A percentile compares a stretch with the other conserved stretches of the same genome.
These are phyloP conservation scores for Venustampulla echinocandica DNA, from an alignment of 495 filamentous ascomycete genomes.

Conservation along the genomic window DNA sequence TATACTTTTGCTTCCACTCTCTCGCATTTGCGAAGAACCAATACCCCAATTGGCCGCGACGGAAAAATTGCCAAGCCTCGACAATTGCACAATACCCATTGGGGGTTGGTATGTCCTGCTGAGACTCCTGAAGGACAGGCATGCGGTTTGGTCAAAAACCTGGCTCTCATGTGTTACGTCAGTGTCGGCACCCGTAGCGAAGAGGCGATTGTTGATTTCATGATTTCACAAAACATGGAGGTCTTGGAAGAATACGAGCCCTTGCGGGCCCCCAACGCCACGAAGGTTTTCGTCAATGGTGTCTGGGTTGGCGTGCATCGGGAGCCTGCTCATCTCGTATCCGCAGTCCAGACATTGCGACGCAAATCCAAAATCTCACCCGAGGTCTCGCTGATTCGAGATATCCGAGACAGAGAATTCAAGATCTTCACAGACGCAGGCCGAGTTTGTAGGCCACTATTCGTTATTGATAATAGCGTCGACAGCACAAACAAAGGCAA, in stretches of 20 bases:
- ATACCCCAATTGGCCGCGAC: constrained; percentile 94
- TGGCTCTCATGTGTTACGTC: constrained; percentile 96
- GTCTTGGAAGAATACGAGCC: constrained; percentile 94
- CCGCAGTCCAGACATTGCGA: constrained; percentile 66
- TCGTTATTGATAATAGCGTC: constrained; percentile 73
- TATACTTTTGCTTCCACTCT: constrained; percentile 95
- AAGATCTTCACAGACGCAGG: constrained; percentile 98
- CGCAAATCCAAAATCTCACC: constrained; percentile 64
- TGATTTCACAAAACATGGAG: constrained; percentile 91
- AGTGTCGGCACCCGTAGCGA: constrained; percentile 85
- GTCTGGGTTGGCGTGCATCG: constrained; percentile 92
- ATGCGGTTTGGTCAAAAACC: constrained; percentile 96
- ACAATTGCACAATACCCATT: constrained; percentile 97
- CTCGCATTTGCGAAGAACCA: constrained; percentile 92
- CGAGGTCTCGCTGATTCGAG: constrained; percentile 87
- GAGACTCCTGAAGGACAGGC: constrained; percentile 98
- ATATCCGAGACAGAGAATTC: constrained; percentile 95
- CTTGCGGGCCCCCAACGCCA: constrained; percentile 76
- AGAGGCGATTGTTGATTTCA: constrained; percentile 88
- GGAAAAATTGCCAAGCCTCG: constrained; percentile 97
- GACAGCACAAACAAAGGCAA: constrained; percentile 62
- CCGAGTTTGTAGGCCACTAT: constrained; percentile 85
- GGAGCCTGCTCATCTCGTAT: constrained; percentile 71
- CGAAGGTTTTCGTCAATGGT: constrained; percentile 96
- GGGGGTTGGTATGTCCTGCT: constrained; percentile 94